Percentiles rank a stretch among this genome's conserved stretches.
Conservation (phyloP, 1,139 yeast species). For the Candida smagusa region DNA sequence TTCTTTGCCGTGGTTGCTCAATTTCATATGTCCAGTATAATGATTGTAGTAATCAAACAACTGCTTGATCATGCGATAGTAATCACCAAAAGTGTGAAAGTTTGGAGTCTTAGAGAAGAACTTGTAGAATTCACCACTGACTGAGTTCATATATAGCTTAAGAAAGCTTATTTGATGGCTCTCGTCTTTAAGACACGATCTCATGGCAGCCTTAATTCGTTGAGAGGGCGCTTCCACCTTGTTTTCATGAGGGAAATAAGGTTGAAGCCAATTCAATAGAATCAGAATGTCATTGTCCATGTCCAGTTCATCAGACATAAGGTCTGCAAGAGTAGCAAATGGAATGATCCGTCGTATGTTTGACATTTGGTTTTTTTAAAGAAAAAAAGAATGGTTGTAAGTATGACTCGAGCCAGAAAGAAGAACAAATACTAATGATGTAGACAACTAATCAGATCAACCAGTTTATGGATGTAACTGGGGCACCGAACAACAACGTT, state of each 20-base stretch:
- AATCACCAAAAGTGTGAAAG: slow-evolving; percentile 10
- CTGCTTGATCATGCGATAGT: slow-evolving; percentile 10
- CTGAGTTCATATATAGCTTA: slow-evolving; percentile 34
- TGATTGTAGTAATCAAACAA: slow-evolving; percentile 17
- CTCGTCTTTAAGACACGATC: slow-evolving; percentile 37
- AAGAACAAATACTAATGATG: neutral
- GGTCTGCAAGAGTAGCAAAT: slow-evolving; percentile 19
- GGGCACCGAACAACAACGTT: slow-evolving; percentile 16
- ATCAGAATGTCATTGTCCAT: slow-evolving; percentile 42
- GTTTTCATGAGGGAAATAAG: slow-evolving; percentile 22
- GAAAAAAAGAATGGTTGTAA: no score
- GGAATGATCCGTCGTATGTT: neutral
- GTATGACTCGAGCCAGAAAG: neutral
- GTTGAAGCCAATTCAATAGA: slow-evolving; percentile 38
- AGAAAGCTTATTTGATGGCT: slow-evolving; percentile 32
- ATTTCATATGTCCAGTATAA: slow-evolving; percentile 18
- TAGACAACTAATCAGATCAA: slow-evolving; percentile 2
- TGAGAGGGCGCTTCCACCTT: slow-evolving; percentile 25
- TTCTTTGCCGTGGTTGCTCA: slow-evolving; percentile 17
- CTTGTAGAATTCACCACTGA: slow-evolving; percentile 13
- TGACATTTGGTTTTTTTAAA: no score
- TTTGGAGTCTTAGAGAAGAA: slow-evolving; percentile 7
- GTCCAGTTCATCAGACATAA: slow-evolving; percentile 23
- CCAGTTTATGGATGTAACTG: slow-evolving; percentile 33
- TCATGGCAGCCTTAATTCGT: slow-evolving; percentile 36